Base-by-base conservation (phyloP, 345 rosid species). In the Gossypium longicalyx region DNA sequence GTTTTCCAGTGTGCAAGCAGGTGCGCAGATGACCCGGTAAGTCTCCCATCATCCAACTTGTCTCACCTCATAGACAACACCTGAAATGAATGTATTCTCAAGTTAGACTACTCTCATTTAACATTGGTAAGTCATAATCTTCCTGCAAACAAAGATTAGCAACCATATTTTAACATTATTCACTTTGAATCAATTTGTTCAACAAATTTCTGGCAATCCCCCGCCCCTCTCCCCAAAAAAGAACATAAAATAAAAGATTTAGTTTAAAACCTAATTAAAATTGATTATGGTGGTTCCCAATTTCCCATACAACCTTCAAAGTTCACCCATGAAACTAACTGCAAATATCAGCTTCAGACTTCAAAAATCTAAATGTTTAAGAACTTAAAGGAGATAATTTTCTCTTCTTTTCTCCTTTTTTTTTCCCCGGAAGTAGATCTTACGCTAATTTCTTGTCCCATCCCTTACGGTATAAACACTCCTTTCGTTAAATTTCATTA, bases 1-100 rank as follows among this genome's bases (percentile, higher is more conserved):
- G 89, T 74, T 91, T 93, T 57, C 99, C 99, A 9, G 85, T 83
- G 16, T 90, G 93, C 85, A 90, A 87, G 84, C 99, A 95, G 72
- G 89, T 73, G 23, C 86, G 87, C 23, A 92, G 2, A 81, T 95
- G 78, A 83, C 93, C 89, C 1, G 97, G 95, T 84, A 92, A 44
- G 80, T 94, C 93, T 58, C 87, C 94, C 99, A 95, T 94, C 70
- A 25, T 66, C 72, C 54, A 77, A 45, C 20, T 75, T 75, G 72
- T 74, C 81, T 88, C 80, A 77, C 74, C 76, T 76, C 82, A 80
- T 72, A 73, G 9, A 75, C 41, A 64, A 41, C 81, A 57, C 58
- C 84, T 80, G 87, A 78, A 83, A 78, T 38, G 71, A 62, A 73
- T 58, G 56, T 17, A 22, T 49, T 61, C 57, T 62, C 38, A 43